These are phyloP conservation scores for Diaporthe longicolla DNA, from an alignment of 2,329 filamentous ascomycete species.

Conservation along the genomic window DNA sequence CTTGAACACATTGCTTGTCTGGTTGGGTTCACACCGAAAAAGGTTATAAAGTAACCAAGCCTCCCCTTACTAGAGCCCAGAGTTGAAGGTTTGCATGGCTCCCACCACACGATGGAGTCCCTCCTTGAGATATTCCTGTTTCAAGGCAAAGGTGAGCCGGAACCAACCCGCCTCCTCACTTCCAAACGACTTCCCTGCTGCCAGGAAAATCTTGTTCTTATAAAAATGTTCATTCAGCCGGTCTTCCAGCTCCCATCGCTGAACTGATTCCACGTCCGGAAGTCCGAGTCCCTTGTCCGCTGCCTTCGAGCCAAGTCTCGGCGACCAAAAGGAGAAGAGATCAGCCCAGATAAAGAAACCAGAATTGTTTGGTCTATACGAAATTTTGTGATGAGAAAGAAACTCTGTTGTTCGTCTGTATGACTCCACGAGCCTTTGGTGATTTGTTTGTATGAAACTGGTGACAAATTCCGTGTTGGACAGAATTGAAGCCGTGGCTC, in stretches of 20 bases:
- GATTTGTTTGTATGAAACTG: not conserved
- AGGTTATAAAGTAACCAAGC: too few relatives aligned
- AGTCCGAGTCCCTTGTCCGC: not conserved
- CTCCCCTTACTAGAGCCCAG: too few relatives aligned
- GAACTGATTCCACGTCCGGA: not conserved
- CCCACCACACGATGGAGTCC: not conserved
- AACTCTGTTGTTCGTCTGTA: not conserved
- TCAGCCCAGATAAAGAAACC: not conserved
- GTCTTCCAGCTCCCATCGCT: not conserved
- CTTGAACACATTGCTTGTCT: too few relatives aligned
- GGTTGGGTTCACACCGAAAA: too few relatives aligned
- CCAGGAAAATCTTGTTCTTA: not conserved
- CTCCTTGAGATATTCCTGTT: not conserved
- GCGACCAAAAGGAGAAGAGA: not conserved
- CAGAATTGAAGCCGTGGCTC: not conserved
- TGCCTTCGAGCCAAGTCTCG: not conserved
- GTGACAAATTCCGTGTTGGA: not conserved
- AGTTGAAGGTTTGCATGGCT: not conserved
- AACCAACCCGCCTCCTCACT: not conserved
- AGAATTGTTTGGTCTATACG: not conserved
- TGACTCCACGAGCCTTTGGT: not conserved
- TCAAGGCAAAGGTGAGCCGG: not conserved
- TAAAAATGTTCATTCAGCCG: not conserved
- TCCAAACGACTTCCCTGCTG: not conserved
- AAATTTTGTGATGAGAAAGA: not conserved